Conservation (phyloP, 129 eudicot species). For the Scalesia atractyloides region DNA sequence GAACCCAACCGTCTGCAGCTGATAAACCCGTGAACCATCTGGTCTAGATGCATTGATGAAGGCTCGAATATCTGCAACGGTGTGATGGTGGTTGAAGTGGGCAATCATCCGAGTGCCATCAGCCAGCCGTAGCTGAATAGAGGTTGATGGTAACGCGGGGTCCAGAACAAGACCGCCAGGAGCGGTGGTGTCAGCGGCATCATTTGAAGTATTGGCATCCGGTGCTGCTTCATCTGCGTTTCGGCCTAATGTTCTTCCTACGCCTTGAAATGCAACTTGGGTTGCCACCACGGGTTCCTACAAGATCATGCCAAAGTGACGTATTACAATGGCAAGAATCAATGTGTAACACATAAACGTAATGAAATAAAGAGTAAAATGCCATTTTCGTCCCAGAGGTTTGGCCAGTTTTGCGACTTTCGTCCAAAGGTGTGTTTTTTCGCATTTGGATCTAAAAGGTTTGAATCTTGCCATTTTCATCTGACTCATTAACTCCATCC, state of each 20-base stretch:
- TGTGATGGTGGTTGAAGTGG: conserved; percentile 80
- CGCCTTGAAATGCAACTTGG: conserved; percentile 70
- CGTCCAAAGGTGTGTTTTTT: no score
- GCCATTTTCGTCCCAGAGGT: no score
- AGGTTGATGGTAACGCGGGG: conserved; percentile 63
- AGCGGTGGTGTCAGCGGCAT: conserved; percentile 35
- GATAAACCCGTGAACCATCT: conserved; percentile 63
- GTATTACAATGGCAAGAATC: not conserved
- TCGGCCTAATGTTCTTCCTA: conserved; percentile 78
- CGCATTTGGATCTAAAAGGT: no score
- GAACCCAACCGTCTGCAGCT: conserved; percentile 75
- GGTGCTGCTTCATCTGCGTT: conserved; percentile 45
- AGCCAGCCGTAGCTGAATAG: conserved; percentile 71
- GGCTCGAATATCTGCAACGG: conserved; percentile 69
- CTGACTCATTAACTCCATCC: no score
- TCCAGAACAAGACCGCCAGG: conserved; percentile 61
- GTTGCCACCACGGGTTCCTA: conserved; percentile 62
- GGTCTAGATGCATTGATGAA: conserved; percentile 84
- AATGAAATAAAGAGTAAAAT: no score
- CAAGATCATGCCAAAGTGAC: conserved; percentile 15
- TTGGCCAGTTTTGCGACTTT: no score
- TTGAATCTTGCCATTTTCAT: no score
- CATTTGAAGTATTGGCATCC: conserved; percentile 34
- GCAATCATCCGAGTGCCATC: conserved; percentile 81
- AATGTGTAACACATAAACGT: not conserved